Evolutionary conservation across 192 early-diverging fungal species (phyloP), one percentile per base, ranked within the genome.

Genomic region (Podila clonocystis): DNA sequence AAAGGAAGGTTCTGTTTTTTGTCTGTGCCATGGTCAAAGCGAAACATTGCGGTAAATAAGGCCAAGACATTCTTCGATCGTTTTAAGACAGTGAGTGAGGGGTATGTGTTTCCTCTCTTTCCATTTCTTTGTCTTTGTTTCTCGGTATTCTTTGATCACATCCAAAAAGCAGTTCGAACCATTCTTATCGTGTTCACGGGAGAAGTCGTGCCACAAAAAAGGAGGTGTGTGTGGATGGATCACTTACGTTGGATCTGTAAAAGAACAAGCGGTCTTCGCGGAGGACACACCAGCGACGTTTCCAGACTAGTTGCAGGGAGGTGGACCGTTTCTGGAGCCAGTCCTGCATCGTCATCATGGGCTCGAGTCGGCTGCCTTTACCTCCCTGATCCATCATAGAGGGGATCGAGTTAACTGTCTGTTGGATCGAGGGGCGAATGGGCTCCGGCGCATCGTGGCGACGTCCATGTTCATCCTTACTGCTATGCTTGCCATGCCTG

Each of bases 271-370:
- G 60, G 62, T 73, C 71, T 11, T 80, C 70, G 9, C 62, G 59
- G 11, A 80, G 63, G 26, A 80, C 70, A 69, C 77, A 80, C 77
- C 77, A 80, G 6, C 77, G 77, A 19, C 77, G 59, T 30, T 80
- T 80, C 77, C 77, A 80, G 4, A 80, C 77, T 20, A 80, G 48
- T 36, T 80, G 77, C 4, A 80, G 30, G 19, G 77, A 68, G 0
- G 70, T 48, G 15, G 77, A 80, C 24, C 77, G 57, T 55, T 80
- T 80, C 55, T 80, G 77, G 50, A 80, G 62, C 77, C 77, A 80
- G 17, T 80, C 77, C 28, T 80, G 77, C 33, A 80, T 61, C n/a
- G 52, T 55, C 33, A 73, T 60, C 20, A 73, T 55, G 31, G 58
- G 50, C 20, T 65, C 77, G 24, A 31, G 30, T 33, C 28, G 17